Percentiles rank a stretch among this genome's conserved stretches.
Conservation (phyloP, 2,329 filamentous ascomycete genomes). For the Ophiostoma himal-ulmi region DNA sequence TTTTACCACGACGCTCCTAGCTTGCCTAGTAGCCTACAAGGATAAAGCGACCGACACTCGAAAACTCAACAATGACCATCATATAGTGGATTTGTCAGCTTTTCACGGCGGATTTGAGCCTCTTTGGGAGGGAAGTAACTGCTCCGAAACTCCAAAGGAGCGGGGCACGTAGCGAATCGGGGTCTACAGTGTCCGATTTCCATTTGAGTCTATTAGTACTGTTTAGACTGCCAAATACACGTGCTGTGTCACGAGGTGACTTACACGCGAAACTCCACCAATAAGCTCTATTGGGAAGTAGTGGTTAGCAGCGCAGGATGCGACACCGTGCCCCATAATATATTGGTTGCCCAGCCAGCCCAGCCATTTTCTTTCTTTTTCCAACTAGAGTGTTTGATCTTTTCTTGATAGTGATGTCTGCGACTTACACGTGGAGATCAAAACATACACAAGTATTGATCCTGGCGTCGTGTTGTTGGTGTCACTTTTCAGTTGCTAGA, state of each 20-base stretch:
- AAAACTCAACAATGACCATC: background rate
- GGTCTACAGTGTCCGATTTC: background rate
- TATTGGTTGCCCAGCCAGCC: slow-evolving; percentile 20
- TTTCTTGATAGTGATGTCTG: background rate
- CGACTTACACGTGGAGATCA: slow-evolving; percentile 14
- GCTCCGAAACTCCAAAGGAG: background rate
- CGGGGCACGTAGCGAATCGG: background rate
- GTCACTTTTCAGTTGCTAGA: background rate
- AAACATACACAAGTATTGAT: slow-evolving; percentile 18
- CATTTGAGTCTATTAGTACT: background rate
- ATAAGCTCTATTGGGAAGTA: background rate
- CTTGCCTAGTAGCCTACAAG: too few species aligned
- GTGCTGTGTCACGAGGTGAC: background rate
- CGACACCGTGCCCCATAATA: background rate
- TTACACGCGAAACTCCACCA: background rate
- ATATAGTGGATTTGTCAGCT: background rate
- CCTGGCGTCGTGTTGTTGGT: slow-evolving; percentile 10
- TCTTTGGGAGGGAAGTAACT: background rate
- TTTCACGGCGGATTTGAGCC: background rate
- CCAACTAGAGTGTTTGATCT: background rate
- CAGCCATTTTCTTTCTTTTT: slow-evolving; percentile 12
- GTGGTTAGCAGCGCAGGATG: background rate
- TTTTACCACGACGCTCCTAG: too few species aligned
- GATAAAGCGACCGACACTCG: too few species aligned
- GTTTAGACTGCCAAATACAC: background rate